phyloP scores from a whole-genome alignment of 225 moss, liverwort and hornwort genomes.

The Neckera pumila region DNA sequence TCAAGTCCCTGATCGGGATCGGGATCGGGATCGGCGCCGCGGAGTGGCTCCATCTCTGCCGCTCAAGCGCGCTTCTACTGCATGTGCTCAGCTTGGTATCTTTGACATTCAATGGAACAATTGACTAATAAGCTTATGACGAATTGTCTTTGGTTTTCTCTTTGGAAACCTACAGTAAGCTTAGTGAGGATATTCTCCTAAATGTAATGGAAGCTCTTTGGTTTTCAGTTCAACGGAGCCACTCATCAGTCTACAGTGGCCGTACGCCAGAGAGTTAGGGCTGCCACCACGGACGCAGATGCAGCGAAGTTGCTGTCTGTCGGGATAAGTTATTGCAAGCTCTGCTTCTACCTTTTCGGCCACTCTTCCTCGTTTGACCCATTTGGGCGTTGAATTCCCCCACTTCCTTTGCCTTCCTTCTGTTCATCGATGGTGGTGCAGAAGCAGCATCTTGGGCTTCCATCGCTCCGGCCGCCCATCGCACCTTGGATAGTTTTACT shows the following conservation, averaged over 20 bases:
- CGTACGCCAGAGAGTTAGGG: neutral
- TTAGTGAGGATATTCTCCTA: no score
- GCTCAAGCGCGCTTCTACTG: neutral
- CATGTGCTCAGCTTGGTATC: neutral
- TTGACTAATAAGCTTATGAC: neutral
- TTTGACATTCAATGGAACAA: neutral
- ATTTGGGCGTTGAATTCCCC: neutral
- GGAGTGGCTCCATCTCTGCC: neutral
- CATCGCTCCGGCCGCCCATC: slow-evolving; percentile 4
- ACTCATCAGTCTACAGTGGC: neutral
- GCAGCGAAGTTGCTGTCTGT: neutral
- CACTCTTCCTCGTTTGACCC: neutral
- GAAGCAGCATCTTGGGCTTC: neutral
- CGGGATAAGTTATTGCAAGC: neutral
- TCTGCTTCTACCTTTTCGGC: neutral
- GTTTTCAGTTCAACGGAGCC: neutral
- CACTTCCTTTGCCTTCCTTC: neutral
- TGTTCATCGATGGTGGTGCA: neutral
- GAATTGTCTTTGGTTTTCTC: neutral
- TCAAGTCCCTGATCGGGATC: neutral
- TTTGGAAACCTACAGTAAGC: neutral
- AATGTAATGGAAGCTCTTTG: neutral
- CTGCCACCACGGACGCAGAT: neutral
- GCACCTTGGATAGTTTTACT: neutral
- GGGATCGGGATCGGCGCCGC: neutral